Percentiles rank a stretch among this genome's conserved stretches.
Conservation (phyloP, 2,329 filamentous ascomycete genomes). For the Cladophialophora carrionii region DNA sequence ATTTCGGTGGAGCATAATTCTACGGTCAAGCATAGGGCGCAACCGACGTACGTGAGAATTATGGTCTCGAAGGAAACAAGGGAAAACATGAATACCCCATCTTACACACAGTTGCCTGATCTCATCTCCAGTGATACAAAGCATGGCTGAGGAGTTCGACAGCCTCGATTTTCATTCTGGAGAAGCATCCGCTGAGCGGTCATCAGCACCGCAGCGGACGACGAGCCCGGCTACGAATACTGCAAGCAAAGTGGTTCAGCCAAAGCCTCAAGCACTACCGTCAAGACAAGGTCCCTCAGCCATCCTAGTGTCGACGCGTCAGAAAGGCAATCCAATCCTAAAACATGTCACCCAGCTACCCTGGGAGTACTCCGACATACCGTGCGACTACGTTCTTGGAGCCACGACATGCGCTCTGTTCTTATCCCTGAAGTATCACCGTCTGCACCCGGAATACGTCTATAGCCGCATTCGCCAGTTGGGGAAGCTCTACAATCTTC, state of each 20-base stretch:
- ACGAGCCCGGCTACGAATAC: conserved; percentile 30
- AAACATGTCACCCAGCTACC: conserved; percentile 77
- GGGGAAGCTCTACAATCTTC: conserved; percentile 82
- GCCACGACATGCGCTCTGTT: conserved; percentile 88
- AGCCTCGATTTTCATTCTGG: conserved; percentile 49
- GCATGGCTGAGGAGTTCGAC: conserved; percentile 55
- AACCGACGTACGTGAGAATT: neutral
- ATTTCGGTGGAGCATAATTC: neutral
- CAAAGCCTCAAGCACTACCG: conserved; percentile 82
- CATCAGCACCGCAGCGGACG: conserved; percentile 44
- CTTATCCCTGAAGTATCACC: conserved; percentile 93
- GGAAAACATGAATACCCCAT: neutral
- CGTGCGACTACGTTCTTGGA: conserved; percentile 88
- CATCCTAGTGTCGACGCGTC: conserved; percentile 86
- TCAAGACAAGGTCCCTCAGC: conserved; percentile 68
- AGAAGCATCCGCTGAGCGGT: conserved; percentile 49
- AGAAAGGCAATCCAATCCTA: conserved; percentile 93
- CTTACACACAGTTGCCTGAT: neutral
- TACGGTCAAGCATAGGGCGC: neutral
- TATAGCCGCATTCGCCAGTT: conserved; percentile 87
- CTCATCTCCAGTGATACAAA: neutral
- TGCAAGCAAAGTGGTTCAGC: conserved; percentile 69
- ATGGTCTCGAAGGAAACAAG: too few species aligned
- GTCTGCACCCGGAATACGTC: conserved; percentile 95
- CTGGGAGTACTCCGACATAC: conserved; percentile 98